Evolutionary conservation across 208 protist genomes (phyloP), one percentile per base, ranked within the genome.

Genomic region (Spongospora subterranea): DNA sequence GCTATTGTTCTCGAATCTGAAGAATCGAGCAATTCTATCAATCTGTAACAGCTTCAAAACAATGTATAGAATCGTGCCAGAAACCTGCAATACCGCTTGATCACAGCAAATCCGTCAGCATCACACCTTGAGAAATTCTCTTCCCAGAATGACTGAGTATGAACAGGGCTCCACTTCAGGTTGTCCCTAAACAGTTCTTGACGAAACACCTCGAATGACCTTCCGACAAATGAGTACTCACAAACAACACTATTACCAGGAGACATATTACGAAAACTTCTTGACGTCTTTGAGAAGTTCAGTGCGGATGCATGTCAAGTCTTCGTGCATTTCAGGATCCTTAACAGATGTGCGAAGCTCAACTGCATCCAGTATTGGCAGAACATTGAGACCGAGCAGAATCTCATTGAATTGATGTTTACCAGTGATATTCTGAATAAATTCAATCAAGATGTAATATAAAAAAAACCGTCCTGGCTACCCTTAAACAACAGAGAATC

Each of bases 1-100:
- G 65, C 50, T 45, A 91, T 20, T 17, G 90, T 91, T 32, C 29
- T 1, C 0, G 17, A 13, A 39, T 91, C 60, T 11, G 13, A 89
- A 13, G 53, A 88, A 89, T 91, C 89, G 17, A 91, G 89, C 50
- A 91, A 40, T 20, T 91, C 89, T 45, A 91, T 76, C 29, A 91
- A 64, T 35, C 65, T 90, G 24, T 60, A 60, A 6, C 6, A 60
- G 6, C 6, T 60, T 60, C 50, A 60, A 24, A 6, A 24, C 6
- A 29, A 60, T 60, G 50, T 60, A 60, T 60, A 60, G 13, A n/a
- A n/a, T n/a, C n/a, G n/a, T 24, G 50, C 6, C 6, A 60, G 24
- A 60, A 24, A 24, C 6, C 13, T 60, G 6, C 13, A 6, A 6
- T 6, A 60, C 50, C 40, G 6, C n/a, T 82, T 82, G 90, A 91